A percentile compares a stretch with the other conserved stretches of the same genome.
These are phyloP conservation scores for Melampsora occidentalis DNA, from an alignment of 1,284 basidiomycete genomes.

Conservation along the genomic window DNA sequence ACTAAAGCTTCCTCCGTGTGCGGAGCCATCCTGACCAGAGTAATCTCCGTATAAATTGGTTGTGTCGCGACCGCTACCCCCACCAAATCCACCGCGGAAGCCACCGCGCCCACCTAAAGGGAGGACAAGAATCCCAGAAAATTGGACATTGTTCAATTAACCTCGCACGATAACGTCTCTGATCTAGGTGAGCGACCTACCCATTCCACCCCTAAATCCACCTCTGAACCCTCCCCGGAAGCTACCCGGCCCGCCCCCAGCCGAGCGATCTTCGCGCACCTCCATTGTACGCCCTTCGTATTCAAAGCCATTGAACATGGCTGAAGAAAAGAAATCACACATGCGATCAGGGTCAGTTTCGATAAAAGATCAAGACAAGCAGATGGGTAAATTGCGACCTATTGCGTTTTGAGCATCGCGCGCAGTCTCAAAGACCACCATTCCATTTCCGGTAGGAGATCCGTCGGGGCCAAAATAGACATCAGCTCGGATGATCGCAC, in stretches of 20 bases:
- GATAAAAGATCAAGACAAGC: background rate
- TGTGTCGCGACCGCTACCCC: constrained; percentile 59
- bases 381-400: constrained; percentile 59
- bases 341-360: constrained; percentile 6
- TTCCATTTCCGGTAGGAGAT: constrained; percentile 86
- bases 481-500: constrained; percentile 89
- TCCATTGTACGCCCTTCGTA: constrained; percentile 90
- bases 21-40: constrained; percentile 63
- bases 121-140: background rate
- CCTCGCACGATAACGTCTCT: no score
- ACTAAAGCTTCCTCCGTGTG: constrained; percentile 51
- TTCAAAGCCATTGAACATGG: constrained; percentile 89
- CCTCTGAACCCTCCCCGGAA: constrained; percentile 54
- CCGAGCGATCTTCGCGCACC: constrained; percentile 70
- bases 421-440: constrained; percentile 85
- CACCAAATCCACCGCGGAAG: constrained; percentile 61
- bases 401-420: constrained; percentile 89
- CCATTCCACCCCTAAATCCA: constrained; percentile 51
- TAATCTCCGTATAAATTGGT: constrained; percentile 77
- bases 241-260: constrained; percentile 54
- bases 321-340: constrained; percentile 55
- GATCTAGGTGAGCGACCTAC: background rate
- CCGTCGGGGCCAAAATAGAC: constrained; percentile 89
- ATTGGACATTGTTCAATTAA: background rate
- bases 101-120: constrained; percentile 59